Base-by-base conservation (phyloP, 768 basidiomycete species). In the Tulasnella sp. region DNA sequence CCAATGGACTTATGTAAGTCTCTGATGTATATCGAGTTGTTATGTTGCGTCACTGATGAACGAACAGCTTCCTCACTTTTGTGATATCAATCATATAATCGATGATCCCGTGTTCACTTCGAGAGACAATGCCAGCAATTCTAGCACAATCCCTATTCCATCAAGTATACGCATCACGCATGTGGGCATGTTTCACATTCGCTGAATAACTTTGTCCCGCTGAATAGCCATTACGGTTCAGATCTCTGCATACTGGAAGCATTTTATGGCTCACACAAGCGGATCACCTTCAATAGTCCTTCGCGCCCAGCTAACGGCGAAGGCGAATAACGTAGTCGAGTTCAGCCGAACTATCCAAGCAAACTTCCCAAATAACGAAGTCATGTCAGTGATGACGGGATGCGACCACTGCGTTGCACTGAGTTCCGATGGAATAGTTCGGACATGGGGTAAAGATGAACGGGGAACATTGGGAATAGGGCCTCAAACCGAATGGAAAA, bases 361-460 rank as follows among this genome's bases (percentile, higher is more conserved):
- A 1, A 75, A 72, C 29, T 68, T 98, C 25, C 89, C 93, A 59
- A 73, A 83, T 58, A 74, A 68, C 57, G 70, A 73, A 32, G 76
- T 96, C 48, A 92, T 96, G 54, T 86, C 87, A 45, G 79, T 93
- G 49, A 81, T 83, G n/a, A n/a, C n/a, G n/a, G n/a, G n/a, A n/a
- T n/a, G n/a, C n/a, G n/a, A n/a, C n/a, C n/a, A n/a, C n/a, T n/a
- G n/a, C n/a, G n/a, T n/a, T n/a, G n/a, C n/a, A n/a, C n/a, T n/a
- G n/a, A n/a, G n/a, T n/a, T n/a, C n/a, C n/a, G n/a, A n/a, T n/a
- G n/a, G n/a, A n/a, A n/a, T n/a, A n/a, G n/a, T n/a, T n/a, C n/a
- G n/a, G n/a, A n/a, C n/a, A n/a, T n/a, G n/a, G n/a, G n/a, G n/a
- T n/a, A n/a, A n/a, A n/a, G n/a, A n/a, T n/a, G n/a, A n/a, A n/a